phyloP scores from a whole-genome alignment of 179 eudicot species.

The Beta lomatogona region DNA sequence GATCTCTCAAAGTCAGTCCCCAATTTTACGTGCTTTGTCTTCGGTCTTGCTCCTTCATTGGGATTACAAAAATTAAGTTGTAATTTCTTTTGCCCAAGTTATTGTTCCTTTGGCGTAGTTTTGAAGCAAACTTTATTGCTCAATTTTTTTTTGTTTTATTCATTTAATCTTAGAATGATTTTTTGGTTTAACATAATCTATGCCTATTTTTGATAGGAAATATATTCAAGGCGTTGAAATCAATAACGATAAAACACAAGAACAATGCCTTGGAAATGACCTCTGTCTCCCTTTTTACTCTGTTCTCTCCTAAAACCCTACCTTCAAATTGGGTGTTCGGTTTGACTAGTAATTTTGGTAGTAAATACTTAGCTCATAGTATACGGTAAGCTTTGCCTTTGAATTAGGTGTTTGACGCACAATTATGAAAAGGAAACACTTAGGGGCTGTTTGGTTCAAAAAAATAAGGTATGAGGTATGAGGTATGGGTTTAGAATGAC shows the following conservation, averaged over 20 bases:
- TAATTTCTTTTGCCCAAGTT: background rate
- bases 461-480: too few species aligned
- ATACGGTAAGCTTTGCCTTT: too few species aligned
- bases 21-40: slow-evolving; percentile 24
- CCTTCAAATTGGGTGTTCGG: background rate
- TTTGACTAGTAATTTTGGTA: background rate
- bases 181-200: background rate
- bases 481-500: too few species aligned
- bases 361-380: background rate
- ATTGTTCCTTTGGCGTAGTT: background rate
- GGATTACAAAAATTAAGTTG: background rate
- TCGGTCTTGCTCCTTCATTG: slow-evolving; percentile 2
- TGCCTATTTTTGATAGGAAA: background rate
- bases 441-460: too few species aligned
- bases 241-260: slow-evolving; percentile 17
- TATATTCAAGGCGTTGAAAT: slow-evolving; percentile 7
- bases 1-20: slow-evolving; percentile 24
- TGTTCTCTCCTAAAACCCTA: background rate
- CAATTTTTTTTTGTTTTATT: background rate
- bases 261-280: slow-evolving; percentile 29
- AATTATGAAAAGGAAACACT: too few species aligned
- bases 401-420: too few species aligned
- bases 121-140: slow-evolving; percentile 13
- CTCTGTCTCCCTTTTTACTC: slow-evolving; percentile 8
- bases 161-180: background rate